Percentiles rank a stretch among this genome's conserved stretches.
Evolutionary conservation across 2,329 filamentous ascomycete species (phyloP).

Genomic region (Orbilia brochopaga): DNA sequence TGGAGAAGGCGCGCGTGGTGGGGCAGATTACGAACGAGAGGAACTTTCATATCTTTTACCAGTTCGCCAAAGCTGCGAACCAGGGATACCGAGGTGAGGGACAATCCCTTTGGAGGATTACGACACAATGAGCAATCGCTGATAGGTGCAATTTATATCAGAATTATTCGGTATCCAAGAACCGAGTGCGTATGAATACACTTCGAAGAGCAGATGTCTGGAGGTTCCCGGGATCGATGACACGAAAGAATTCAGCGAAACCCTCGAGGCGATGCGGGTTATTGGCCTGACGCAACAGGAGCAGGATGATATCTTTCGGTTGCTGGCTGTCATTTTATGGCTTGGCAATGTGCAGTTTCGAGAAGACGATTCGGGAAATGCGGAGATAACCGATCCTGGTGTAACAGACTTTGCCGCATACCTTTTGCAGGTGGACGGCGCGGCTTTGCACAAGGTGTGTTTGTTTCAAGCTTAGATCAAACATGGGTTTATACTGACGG

Average conservation of each 20-base stretch:
- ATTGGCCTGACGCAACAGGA: slow-evolving; percentile 87
- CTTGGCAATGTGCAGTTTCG: slow-evolving; percentile 89
- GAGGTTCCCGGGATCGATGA: slow-evolving; percentile 96
- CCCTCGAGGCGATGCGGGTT: slow-evolving; percentile 88
- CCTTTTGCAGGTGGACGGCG: slow-evolving; percentile 87
- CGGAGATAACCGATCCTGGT: slow-evolving; percentile 82
- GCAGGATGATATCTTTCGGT: slow-evolving; percentile 95
- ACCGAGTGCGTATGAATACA: slow-evolving; percentile 91
- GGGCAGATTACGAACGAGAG: slow-evolving; percentile 97
- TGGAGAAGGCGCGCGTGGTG: slow-evolving; percentile 95
- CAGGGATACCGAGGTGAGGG: slow-evolving; percentile 79
- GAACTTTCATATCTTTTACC: slow-evolving; percentile 99
- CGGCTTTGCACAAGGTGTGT: slow-evolving; percentile 92
- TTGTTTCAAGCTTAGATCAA: slow-evolving; percentile 84
- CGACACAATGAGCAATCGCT: slow-evolving; percentile 90
- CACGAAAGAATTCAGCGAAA: slow-evolving; percentile 84
- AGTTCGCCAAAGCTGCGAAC: slow-evolving; percentile 86
- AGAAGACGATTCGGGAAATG: slow-evolving; percentile 89
- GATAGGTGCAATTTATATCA: slow-evolving; percentile 79
- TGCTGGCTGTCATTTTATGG: slow-evolving; percentile 91
- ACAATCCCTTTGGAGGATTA: slow-evolving; percentile 76
- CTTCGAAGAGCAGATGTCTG: slow-evolving; percentile 90
- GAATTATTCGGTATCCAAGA: slow-evolving; percentile 82
- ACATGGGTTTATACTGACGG: slow-evolving; percentile 87
- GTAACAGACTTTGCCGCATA: slow-evolving; percentile 83